Percentiles rank a stretch among this genome's conserved stretches.
Evolutionary conservation across 2,329 filamentous ascomycete genomes (phyloP).

Genomic region (Diaporthe citri): DNA sequence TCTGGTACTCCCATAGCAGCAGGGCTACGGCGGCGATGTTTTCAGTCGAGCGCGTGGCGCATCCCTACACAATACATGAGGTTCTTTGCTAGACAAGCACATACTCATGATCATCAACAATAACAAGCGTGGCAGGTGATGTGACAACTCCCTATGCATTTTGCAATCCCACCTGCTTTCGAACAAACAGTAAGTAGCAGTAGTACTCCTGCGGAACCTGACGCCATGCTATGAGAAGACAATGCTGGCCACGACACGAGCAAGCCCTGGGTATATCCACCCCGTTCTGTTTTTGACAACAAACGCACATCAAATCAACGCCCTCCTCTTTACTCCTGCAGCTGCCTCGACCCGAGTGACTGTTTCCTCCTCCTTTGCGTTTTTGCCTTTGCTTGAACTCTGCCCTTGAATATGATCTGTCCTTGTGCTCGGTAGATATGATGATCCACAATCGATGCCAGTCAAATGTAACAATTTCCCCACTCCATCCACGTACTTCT

Average conservation of each 20-base stretch:
- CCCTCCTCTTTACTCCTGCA: constrained; percentile 1
- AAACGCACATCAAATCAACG: constrained; percentile 9
- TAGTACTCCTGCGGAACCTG: constrained; percentile 19
- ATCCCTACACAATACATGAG: neutral
- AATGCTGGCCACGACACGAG: constrained; percentile 20
- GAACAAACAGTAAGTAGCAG: constrained; percentile 28
- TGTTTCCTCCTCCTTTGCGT: neutral
- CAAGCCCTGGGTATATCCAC: constrained; percentile 25
- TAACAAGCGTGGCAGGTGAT: neutral
- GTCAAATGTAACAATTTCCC: constrained; percentile 20
- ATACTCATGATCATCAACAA: neutral
- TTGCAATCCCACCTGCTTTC: constrained; percentile 5
- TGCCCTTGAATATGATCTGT: constrained; percentile 10
- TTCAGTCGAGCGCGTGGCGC: neutral
- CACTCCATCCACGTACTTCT: neutral
- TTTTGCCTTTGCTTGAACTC: neutral
- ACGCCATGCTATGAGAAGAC: constrained; percentile 31
- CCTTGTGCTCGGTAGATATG: constrained; percentile 33
- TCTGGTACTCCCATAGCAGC: neutral
- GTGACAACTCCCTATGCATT: neutral
- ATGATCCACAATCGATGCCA: constrained; percentile 32
- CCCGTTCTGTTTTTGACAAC: neutral
- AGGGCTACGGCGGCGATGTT: neutral
- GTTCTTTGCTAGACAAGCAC: no score
- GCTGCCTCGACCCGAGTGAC: neutral